phyloP scores from a whole-genome alignment of 345 rosid species.

The Acer saccharum region DNA sequence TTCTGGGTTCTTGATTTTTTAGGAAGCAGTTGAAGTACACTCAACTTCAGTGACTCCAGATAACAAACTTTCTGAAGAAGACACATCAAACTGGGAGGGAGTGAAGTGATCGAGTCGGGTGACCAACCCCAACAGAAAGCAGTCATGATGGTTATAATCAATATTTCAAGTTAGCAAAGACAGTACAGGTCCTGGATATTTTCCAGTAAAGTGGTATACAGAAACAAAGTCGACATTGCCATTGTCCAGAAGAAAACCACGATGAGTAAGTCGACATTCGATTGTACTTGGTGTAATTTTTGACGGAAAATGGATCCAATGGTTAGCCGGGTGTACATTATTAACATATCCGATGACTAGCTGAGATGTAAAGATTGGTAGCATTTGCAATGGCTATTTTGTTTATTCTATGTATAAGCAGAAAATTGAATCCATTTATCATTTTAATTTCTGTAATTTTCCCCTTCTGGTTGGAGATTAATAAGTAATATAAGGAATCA shows the following conservation, averaged over 20 bases:
- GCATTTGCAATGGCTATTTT: not conserved
- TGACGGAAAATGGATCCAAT: not conserved
- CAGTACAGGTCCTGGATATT: conserved; percentile 8
- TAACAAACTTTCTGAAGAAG: conserved; percentile 24
- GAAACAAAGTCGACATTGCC: conserved; percentile 11
- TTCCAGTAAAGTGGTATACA: not conserved
- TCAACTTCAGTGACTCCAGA: conserved; percentile 19
- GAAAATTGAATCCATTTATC: not conserved
- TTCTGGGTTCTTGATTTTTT: not conserved
- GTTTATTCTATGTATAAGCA: not conserved
- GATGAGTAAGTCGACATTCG: not conserved
- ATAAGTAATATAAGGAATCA: not conserved
- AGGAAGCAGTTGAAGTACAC: conserved; percentile 27
- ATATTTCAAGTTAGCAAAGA: not conserved
- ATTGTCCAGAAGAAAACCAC: not conserved
- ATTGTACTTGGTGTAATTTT: not conserved
- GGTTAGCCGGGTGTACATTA: not conserved
- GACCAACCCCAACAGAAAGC: not conserved
- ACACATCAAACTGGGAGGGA: conserved; percentile 21
- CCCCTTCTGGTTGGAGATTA: not conserved
- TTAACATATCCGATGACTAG: not conserved
- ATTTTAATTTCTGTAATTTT: not conserved
- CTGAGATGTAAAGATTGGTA: not conserved
- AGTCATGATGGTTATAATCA: not conserved
- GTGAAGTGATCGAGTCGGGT: conserved; percentile 1